A percentile compares a stretch with the other conserved stretches of the same genome.
phyloP scores from a whole-genome alignment of 805 yeast species.

The Huiozyma naganishii region DNA sequence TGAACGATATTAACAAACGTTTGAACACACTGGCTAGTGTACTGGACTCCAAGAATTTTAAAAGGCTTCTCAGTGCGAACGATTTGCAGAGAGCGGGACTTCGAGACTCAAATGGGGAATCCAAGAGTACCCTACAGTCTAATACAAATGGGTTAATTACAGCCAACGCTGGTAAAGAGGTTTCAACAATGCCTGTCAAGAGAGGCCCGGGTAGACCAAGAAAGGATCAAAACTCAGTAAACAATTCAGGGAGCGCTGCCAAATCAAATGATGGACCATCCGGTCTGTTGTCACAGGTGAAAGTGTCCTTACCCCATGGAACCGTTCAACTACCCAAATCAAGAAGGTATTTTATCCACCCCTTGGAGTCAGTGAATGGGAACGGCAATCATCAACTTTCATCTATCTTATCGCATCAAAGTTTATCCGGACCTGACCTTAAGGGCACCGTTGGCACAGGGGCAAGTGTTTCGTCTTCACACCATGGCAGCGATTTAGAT shows the following conservation, averaged over 20 bases:
- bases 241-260: background rate
- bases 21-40: conserved; percentile 7
- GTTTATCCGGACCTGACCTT: too few species aligned
- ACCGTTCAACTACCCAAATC: conserved; percentile 22
- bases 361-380: conserved; percentile 4
- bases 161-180: background rate
- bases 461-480: too few species aligned
- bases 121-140: background rate
- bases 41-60: conserved; percentile 2
- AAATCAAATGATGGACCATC: conserved; percentile 2
- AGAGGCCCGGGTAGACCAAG: conserved; percentile 29
- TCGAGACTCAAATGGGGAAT: background rate
- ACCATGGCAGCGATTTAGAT: too few species aligned
- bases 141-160: background rate
- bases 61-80: background rate
- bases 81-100: background rate
- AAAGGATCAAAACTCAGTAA: conserved; percentile 11
- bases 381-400: too few species aligned
- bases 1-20: conserved; percentile 20
- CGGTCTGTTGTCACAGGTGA: conserved; percentile 6
- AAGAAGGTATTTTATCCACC: conserved; percentile 24
- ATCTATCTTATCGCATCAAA: too few species aligned
- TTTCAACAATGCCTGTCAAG: conserved; percentile 1
- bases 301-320: conserved; percentile 20
- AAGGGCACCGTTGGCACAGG: too few species aligned